Base-by-base conservation (phyloP, 768 basidiomycete species). In the Macrocybe gigantea region DNA sequence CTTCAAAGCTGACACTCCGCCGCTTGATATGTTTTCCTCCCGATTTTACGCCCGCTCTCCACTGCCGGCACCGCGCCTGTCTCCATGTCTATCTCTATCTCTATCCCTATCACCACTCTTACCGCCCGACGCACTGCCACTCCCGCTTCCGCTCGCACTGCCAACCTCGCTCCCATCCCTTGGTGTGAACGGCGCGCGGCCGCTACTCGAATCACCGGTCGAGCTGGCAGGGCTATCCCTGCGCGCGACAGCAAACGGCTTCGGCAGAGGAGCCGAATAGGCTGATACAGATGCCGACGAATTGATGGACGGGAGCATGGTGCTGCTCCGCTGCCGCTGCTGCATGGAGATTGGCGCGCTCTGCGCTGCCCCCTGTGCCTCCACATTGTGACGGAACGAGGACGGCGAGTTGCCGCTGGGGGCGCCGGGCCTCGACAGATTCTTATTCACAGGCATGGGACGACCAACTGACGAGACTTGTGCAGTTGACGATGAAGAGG, bases 151-250 rank as follows among this genome's bases (percentile, higher is more conserved):
- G 14, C 15, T 49, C 13, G 11, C 53, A 34, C 52, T 55, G 35
- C 65, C 71, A 45, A 77, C 56, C 44, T 91, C 89, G 54, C 87
- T 88, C 22, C 87, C 89, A 57, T 90, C 88, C 36, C 75, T 69
- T 4, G 89, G 90, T 11, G 90, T 92, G 41, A 85, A 68, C 8
- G 89, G 90, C 12, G 77, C 75, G 11, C 82, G 71, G 11, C 86
- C 85, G 56, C 82, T 86, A 52, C 87, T 91, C 50, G 88, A 90
- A 59, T 85, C 88, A 6, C 89, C 89, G 10, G 85, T 88, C 31
- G 89, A 92, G 60, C 88, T 91, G 9, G 85, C 84, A 9, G 88
- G 88, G 57, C 87, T 89, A 50, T 84, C 76, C 9, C 83, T 69
- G 30, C 69, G 59, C 42, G 57, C 66, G 33, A 64, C 65, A 37